Evolutionary conservation across 2,329 filamentous ascomycete genomes (phyloP).

Genomic region (Chrysoporthe puriensis): DNA sequence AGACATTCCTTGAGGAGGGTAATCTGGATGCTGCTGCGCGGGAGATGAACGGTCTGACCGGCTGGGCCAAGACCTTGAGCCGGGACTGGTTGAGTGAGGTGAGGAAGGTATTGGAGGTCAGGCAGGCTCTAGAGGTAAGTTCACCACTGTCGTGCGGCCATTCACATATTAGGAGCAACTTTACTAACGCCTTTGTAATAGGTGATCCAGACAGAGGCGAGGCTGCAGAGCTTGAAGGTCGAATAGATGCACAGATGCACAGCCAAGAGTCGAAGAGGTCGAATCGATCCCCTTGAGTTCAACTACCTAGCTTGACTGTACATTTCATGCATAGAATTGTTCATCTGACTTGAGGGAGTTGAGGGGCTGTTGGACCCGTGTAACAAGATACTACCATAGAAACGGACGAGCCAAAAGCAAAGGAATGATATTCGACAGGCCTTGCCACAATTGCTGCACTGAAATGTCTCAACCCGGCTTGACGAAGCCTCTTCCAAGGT

Average conservation of each 20-base stretch:
- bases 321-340: slow-evolving; percentile 10
- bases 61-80: slow-evolving; percentile 95
- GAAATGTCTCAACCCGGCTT: not conserved
- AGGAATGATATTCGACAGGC: not conserved
- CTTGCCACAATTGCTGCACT: not conserved
- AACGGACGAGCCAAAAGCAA: slow-evolving; percentile 19
- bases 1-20: slow-evolving; percentile 89
- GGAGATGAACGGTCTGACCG: slow-evolving; percentile 90
- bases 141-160: slow-evolving; percentile 15
- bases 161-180: not conserved
- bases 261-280: slow-evolving; percentile 7
- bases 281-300: not conserved
- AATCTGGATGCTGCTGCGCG: slow-evolving; percentile 88
- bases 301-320: slow-evolving; percentile 5
- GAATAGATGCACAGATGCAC: slow-evolving; percentile 56
- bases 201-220: slow-evolving; percentile 89
- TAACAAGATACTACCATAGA: slow-evolving; percentile 27
- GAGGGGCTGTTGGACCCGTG: slow-evolving; percentile 16
- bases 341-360: slow-evolving; percentile 4
- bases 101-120: slow-evolving; percentile 89
- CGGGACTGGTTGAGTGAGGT: slow-evolving; percentile 93
- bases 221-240: slow-evolving; percentile 83
- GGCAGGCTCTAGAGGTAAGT: slow-evolving; percentile 93
- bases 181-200: slow-evolving; percentile 44
- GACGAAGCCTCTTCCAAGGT: too few species aligned